Evolutionary conservation across 1,139 yeast species (phyloP).

Genomic region (Wickerhamiella infanticola): DNA sequence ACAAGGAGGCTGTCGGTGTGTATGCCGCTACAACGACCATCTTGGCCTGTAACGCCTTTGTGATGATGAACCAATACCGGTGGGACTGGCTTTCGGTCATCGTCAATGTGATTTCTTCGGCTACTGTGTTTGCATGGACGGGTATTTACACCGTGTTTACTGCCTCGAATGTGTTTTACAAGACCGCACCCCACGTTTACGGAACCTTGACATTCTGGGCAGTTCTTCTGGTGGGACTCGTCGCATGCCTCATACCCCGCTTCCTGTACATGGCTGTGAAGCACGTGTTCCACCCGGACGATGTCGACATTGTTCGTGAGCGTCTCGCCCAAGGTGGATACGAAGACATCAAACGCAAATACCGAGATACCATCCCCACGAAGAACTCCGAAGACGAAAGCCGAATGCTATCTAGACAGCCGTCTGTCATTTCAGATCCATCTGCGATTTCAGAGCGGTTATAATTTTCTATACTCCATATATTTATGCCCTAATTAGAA

Average conservation of each 20-base stretch:
- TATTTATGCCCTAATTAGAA: no score
- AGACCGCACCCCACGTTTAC: conserved; percentile 60
- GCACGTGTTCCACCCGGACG: conserved; percentile 52
- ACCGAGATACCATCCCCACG: conserved; percentile 6
- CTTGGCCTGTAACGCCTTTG: conserved; percentile 64
- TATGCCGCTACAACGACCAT: conserved; percentile 69
- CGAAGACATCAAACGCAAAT: conserved; percentile 7
- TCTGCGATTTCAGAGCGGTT: no score
- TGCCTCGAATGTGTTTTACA: conserved; percentile 55
- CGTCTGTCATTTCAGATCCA: conserved; percentile 11
- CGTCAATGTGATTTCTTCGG: conserved; percentile 47
- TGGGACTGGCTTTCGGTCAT: conserved; percentile 89
- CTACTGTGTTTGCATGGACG: conserved; percentile 73
- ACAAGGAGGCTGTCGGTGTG: conserved; percentile 73
- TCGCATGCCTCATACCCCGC: conserved; percentile 62
- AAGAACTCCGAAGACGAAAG: conserved; percentile 5
- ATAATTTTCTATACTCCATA: no score
- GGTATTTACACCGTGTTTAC: conserved; percentile 69
- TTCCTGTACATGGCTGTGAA: conserved; percentile 47
- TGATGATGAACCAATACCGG: conserved; percentile 66
- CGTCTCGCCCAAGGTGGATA: conserved; percentile 15
- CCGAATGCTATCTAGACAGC: conserved; percentile 6
- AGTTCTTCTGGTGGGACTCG: conserved; percentile 51
- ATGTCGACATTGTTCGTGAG: conserved; percentile 78
- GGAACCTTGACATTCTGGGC: conserved; percentile 74